phyloP scores from a whole-genome alignment of 1,284 basidiomycete genomes.

The Mycosarcoma mackinlayi region DNA sequence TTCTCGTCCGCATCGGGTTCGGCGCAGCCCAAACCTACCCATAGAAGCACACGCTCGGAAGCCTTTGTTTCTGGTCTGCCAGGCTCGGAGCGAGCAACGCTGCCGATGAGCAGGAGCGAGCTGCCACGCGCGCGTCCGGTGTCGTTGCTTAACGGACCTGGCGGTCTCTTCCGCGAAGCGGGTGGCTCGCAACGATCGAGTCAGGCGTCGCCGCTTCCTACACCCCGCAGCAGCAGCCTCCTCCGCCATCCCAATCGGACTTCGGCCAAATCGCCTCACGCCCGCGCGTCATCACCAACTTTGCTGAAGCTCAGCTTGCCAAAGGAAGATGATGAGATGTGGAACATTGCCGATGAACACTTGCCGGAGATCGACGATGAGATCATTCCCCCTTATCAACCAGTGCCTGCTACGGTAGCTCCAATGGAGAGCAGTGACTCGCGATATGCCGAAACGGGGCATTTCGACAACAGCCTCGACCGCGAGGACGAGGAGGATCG shows the following conservation, averaged over 20 bases:
- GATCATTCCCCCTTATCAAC: slow-evolving; percentile 9
- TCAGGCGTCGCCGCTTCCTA: slow-evolving; percentile 31
- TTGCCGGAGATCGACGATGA: slow-evolving; percentile 41
- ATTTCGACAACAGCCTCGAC: slow-evolving; percentile 8
- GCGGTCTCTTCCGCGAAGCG: slow-evolving; percentile 34
- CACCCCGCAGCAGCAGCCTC: slow-evolving; percentile 37
- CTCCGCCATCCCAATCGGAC: slow-evolving; percentile 20
- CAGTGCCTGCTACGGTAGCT: not conserved
- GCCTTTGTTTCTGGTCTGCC: slow-evolving; percentile 28
- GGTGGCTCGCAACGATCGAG: slow-evolving; percentile 22
- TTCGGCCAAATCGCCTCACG: slow-evolving; percentile 6
- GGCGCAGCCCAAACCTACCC: slow-evolving; percentile 21
- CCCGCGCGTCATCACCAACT: slow-evolving; percentile 28
- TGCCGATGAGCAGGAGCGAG: slow-evolving; percentile 33
- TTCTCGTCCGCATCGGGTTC: slow-evolving; percentile 17
- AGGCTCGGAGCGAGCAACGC: slow-evolving; percentile 16
- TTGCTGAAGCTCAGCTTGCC: slow-evolving; percentile 37
- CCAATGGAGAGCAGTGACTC: slow-evolving; percentile 12
- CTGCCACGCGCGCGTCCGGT: slow-evolving; percentile 35
- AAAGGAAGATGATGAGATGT: slow-evolving; percentile 34
- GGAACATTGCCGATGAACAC: slow-evolving; percentile 51
- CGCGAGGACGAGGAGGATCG: slow-evolving; percentile 6
- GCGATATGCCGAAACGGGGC: slow-evolving; percentile 3
- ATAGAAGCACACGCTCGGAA: slow-evolving; percentile 29
- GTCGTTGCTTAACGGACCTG: slow-evolving; percentile 40